Evolutionary conservation across 345 rosid species (phyloP), one percentile per base, ranked within the genome.

Genomic region (Brassica juncea): DNA sequence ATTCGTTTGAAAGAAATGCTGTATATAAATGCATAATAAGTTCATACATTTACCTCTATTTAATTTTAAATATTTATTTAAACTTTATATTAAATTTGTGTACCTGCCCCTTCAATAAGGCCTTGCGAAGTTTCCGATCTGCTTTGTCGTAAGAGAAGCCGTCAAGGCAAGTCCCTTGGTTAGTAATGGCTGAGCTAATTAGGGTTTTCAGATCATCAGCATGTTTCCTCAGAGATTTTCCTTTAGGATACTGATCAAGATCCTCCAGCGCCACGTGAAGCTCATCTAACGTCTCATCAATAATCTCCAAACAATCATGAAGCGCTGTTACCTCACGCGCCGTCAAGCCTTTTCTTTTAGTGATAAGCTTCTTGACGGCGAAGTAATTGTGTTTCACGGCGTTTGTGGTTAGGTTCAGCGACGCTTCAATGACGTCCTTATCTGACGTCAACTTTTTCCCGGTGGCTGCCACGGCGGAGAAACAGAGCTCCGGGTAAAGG

Each of bases 171-270:
- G 92, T 89, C 30, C 68, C 92, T 66, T 86, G 97, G 78, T 94
- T 94, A 32, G 98, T 94, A 55, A 94, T 94, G 19, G 97, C 97
- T 1, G 98, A 80, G 58, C 98, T 92, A 80, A 92, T 39, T n/a
- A 94, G 57, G 6, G 97, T 92, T 74, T 88, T 90, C 15, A 94
- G 90, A 82, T 94, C 94, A 57, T 88, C 91, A 0, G 97, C 90
- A 9, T 92, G 96, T 64, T 86, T 84, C 9, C 55, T 35, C 30
- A 92, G 37, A 1, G 92, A 80, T 66, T 92, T 92, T 74, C 80
- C 82, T 31, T 32, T 72, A 0, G 97, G 97, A 65, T 94, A 94
- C 71, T 73, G 72, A 0, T 79, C 70, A 16, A 94, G 86, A 77
- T 90, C 97, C 15, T 77, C 85, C 11, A 39, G 14, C 5, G 91